Base-by-base conservation (phyloP, 345 rosid species). In the Luvunga scandens region DNA sequence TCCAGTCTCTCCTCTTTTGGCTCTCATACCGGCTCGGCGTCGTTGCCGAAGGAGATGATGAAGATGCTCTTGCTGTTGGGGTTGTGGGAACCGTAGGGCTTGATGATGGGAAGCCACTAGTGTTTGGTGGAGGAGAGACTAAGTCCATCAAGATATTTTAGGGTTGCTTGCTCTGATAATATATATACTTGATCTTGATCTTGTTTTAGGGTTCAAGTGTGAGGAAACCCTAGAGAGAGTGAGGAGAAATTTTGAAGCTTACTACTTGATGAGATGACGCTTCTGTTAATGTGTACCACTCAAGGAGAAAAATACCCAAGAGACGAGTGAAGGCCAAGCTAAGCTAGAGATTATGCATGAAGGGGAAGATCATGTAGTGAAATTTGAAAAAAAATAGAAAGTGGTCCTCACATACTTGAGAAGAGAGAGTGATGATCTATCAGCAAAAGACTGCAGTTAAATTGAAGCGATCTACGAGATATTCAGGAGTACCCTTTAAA, bases 1-100 rank as follows among this genome's bases (percentile, higher is more conserved):
- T 91, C 98, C 98, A 93, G 84, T 93, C 98, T 61, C 98, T 82
- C 27, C 98, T 78, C 85, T 93, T 93, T 69, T 93, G 98, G 82
- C 91, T 93, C 86, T 91, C 96, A 45, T 93, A 93, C 63, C 98
- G 90, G 88, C 96, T 91, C 7, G 90, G 89, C 5, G 90, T 86
- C 14, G 84, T 64, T 5, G 85, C 53, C 7, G 83, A 79, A 18
- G 94, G 75, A 30, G 90, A 73, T 22, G 87, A 78, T 34, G 86
- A 78, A 5, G 84, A 34, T 16, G 50, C 50, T 45, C 50, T 45
- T 45, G 18, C 50, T 78, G 34, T 33, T 53, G 62, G 9, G 39
- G 7, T 56, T 33, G 2, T 48, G 69, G 18, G 70, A 60, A 53
- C 25, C 0, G 28, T 33, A 28, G 73, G 27, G 70, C 69, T 71